A percentile compares a stretch with the other conserved stretches of the same genome.
Evolutionary conservation across 495 filamentous ascomycete genomes (phyloP).

Genomic region (Ramalina peruviana): DNA sequence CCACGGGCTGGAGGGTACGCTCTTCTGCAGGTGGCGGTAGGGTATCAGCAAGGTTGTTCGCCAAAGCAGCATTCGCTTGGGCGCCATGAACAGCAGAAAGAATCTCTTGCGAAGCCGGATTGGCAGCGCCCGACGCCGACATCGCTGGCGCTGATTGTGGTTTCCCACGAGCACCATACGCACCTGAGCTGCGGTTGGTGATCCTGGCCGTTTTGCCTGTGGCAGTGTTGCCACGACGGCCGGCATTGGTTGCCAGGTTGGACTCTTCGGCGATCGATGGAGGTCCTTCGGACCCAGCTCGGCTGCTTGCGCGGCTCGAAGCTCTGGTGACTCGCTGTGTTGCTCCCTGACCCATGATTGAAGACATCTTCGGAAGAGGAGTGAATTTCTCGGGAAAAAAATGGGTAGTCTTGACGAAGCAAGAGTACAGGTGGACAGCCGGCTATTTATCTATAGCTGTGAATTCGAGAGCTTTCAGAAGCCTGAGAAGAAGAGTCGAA

Average conservation of each 20-base stretch:
- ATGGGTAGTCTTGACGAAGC: no score
- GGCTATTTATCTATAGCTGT: neutral
- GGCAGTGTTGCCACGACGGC: neutral
- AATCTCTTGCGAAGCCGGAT: no score
- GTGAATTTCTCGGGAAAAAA: no score
- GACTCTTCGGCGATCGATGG: neutral
- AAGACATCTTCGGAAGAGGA: no score
- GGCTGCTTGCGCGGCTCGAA: neutral
- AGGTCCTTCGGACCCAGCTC: neutral
- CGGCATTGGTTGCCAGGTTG: neutral
- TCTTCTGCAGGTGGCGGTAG: no score
- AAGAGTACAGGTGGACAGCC: neutral
- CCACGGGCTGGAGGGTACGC: no score
- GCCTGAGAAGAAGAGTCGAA: neutral
- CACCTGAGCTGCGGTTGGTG: neutral
- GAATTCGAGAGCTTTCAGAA: neutral
- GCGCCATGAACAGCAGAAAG: no score
- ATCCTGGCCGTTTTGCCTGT: neutral
- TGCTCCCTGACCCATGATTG: neutral
- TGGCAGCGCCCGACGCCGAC: neutral
- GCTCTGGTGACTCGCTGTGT: neutral
- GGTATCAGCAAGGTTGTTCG: no score
- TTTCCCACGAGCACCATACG: constrained; percentile 1
- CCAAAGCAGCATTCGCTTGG: no score
- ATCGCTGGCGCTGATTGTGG: neutral